Percentiles rank a stretch among this genome's conserved stretches.
phyloP scores from a whole-genome alignment of 2,329 filamentous ascomycete genomes.

The Orbilia brochopaga region DNA sequence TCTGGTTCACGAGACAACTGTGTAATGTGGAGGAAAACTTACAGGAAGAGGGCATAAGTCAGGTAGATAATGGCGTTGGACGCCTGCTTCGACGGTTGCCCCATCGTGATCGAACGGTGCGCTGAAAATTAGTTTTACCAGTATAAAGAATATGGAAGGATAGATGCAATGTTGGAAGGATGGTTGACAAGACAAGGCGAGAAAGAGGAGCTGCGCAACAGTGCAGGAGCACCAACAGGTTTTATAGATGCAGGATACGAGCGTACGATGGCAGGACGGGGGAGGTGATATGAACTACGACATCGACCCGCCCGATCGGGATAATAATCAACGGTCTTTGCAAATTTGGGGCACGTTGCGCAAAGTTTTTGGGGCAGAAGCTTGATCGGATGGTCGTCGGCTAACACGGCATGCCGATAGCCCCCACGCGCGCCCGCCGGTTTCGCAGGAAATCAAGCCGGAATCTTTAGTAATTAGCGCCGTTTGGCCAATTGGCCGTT shows the following conservation, averaged over 20 bases:
- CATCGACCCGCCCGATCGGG: slow-evolving; percentile 21
- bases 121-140: not conserved
- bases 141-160: too few relatives aligned
- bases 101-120: slow-evolving; percentile 65
- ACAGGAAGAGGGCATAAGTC: slow-evolving; percentile 80
- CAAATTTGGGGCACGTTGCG: too few relatives aligned
- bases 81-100: slow-evolving; percentile 74
- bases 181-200: too few relatives aligned
- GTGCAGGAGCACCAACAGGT: not conserved
- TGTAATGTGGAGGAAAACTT: slow-evolving; percentile 57
- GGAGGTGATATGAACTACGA: not conserved
- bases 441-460: too few relatives aligned
- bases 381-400: not conserved
- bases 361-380: too few relatives aligned
- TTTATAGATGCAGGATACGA: not conserved
- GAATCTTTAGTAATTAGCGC: too few relatives aligned
- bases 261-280: too few relatives aligned
- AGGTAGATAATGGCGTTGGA: slow-evolving; percentile 85
- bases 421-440: too few relatives aligned
- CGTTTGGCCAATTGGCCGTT: too few relatives aligned
- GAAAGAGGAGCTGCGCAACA: not conserved
- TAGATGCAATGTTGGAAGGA: too few relatives aligned
- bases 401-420: not conserved
- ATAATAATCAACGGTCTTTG: too few relatives aligned
- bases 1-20: not conserved